Evolutionary conservation across 2,329 filamentous ascomycete genomes (phyloP).

Genomic region (Paraphoma sp.): DNA sequence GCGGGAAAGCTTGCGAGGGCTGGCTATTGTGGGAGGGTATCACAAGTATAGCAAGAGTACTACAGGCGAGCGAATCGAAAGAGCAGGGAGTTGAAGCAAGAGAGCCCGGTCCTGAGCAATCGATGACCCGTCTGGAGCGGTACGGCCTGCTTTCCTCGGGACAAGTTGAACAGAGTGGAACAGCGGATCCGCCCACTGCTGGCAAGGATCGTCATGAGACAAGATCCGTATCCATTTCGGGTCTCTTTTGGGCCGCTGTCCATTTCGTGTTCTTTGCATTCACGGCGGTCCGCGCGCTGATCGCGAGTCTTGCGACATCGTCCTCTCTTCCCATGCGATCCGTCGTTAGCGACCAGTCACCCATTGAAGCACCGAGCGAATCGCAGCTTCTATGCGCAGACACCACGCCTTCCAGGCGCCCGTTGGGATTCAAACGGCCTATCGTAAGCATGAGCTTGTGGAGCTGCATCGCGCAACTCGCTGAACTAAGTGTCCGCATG

Average conservation of each 20-base stretch:
- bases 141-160: slow-evolving; percentile 60
- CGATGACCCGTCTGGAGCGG: slow-evolving; percentile 59
- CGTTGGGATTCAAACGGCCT: slow-evolving; percentile 59
- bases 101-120: slow-evolving; percentile 31
- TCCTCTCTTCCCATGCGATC: slow-evolving; percentile 69
- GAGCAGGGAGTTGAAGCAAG: slow-evolving; percentile 37
- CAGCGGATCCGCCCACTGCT: slow-evolving; percentile 21
- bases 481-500: slow-evolving; percentile 81
- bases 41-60: slow-evolving; percentile 69
- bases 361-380: slow-evolving; percentile 38
- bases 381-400: slow-evolving; percentile 33
- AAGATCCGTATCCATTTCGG: slow-evolving; percentile 26
- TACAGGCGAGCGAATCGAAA: slow-evolving; percentile 45
- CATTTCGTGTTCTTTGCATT: slow-evolving; percentile 60
- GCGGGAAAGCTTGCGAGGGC: slow-evolving; percentile 81
- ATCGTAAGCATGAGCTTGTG: slow-evolving; percentile 80
- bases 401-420: slow-evolving; percentile 42
- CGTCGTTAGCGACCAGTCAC: slow-evolving; percentile 38
- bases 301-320: slow-evolving; percentile 70
- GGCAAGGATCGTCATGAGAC: slow-evolving; percentile 22
- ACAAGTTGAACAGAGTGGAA: slow-evolving; percentile 34
- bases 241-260: slow-evolving; percentile 63
- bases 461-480: slow-evolving; percentile 73
- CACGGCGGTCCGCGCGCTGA: slow-evolving; percentile 70
- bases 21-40: slow-evolving; percentile 89